Percentiles rank a stretch among this genome's conserved stretches.
These are phyloP conservation scores for Zasmidium citrigriseum DNA, from an alignment of 2,329 filamentous ascomycete genomes.

Conservation along the genomic window DNA sequence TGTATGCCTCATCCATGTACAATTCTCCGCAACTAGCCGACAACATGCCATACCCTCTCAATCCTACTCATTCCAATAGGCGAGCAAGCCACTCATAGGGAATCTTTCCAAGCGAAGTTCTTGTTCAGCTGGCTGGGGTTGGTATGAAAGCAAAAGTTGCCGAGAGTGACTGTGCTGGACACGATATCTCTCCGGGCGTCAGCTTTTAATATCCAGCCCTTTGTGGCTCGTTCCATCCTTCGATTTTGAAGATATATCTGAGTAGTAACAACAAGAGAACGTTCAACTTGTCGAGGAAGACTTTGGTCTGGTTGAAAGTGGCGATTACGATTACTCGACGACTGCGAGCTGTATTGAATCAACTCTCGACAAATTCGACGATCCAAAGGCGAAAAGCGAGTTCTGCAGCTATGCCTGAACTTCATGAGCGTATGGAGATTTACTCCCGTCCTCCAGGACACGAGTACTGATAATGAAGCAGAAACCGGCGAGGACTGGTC, in stretches of 20 bases:
- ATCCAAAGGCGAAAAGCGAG: background rate
- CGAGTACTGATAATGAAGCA: background rate
- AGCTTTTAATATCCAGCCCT: too few relatives aligned
- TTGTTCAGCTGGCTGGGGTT: too few relatives aligned
- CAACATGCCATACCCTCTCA: too few relatives aligned
- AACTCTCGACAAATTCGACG: background rate
- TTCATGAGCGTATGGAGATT: background rate
- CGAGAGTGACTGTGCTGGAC: background rate
- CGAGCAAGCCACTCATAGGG: too few relatives aligned
- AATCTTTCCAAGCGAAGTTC: too few relatives aligned
- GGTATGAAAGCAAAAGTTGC: background rate
- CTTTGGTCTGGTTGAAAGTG: background rate
- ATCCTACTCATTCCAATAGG: too few relatives aligned
- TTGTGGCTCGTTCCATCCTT: too few relatives aligned
- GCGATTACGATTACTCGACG: background rate
- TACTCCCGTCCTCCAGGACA: background rate
- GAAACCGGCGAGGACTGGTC: slow-evolving; percentile 26
- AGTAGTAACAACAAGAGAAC: background rate
- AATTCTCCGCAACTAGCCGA: too few relatives aligned
- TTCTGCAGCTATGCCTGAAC: background rate
- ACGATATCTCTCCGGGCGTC: background rate
- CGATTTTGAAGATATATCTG: background rate
- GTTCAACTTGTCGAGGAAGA: background rate
- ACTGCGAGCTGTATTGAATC: background rate
- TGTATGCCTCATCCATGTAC: too few relatives aligned